phyloP scores from a whole-genome alignment of 139 green algal species.

The Chlorella sp. region DNA sequence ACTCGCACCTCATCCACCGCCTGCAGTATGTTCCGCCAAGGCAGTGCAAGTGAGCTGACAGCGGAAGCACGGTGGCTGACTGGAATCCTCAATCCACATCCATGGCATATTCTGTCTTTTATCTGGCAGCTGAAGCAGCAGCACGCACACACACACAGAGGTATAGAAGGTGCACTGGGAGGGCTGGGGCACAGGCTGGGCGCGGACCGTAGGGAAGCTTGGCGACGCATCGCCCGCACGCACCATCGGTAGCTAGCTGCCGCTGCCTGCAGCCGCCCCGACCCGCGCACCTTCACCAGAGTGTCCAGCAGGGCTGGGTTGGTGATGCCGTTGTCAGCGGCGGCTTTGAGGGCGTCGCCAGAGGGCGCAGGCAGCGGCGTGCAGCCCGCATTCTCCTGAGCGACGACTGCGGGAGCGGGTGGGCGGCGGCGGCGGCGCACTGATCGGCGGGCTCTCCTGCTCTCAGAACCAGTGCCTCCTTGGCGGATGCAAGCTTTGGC shows the following conservation, averaged over 20 bases:
- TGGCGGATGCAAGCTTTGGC: no score
- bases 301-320: slow-evolving; percentile 17
- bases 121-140: no score
- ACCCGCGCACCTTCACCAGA: neutral
- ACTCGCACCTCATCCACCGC: slow-evolving; percentile 2
- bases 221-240: no score
- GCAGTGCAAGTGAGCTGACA: no score
- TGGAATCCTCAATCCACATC: no score
- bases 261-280: neutral
- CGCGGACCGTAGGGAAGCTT: no score
- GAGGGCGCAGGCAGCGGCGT: neutral
- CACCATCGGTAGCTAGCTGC: neutral
- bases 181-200: no score
- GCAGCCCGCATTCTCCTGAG: neutral
- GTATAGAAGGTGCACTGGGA: no score
- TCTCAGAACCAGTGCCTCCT: no score
- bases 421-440: no score
- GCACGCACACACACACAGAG: neutral
- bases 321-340: slow-evolving; percentile 5
- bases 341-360: neutral
- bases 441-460: no score
- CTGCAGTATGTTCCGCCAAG: neutral
- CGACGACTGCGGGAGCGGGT: neutral
- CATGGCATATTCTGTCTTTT: no score
- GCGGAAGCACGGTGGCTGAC: neutral